Conservation (phyloP, 164 flowering plant genomes). For the Stephania yunnanensis region DNA sequence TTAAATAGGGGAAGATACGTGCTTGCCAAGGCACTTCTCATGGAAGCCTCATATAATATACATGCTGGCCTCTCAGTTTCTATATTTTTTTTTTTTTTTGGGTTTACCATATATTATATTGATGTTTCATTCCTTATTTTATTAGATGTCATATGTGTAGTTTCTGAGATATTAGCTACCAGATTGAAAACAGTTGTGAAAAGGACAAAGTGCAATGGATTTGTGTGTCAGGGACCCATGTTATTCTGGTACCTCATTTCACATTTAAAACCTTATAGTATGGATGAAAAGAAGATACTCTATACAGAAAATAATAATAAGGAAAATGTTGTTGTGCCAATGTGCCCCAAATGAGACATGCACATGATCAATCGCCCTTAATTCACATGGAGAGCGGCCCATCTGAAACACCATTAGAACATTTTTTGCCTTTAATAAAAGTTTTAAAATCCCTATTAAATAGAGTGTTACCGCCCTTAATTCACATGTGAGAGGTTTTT, state of each 20-base stretch:
- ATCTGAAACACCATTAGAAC: too few species aligned
- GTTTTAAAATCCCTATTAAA: too few species aligned
- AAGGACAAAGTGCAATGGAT: not conserved
- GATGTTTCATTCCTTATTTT: too few species aligned
- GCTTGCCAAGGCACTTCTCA: constrained; percentile 27
- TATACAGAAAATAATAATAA: not conserved
- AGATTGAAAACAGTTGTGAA: not conserved
- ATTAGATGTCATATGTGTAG: not conserved
- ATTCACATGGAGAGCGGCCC: too few species aligned
- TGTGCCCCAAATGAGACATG: too few species aligned
- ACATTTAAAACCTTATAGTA: not conserved
- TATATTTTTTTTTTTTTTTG: too few species aligned
- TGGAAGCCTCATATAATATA: constrained; percentile 17
- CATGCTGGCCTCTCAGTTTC: not conserved
- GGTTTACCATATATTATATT: too few species aligned
- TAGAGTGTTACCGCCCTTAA: too few species aligned
- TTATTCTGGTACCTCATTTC: constrained; percentile 3
- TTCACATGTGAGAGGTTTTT: too few species aligned
- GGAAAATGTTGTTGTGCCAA: too few species aligned
- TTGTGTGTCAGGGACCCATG: not conserved
- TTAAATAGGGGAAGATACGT: constrained; percentile 23
- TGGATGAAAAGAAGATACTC: not conserved
- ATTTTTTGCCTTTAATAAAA: too few species aligned
- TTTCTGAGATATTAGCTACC: not conserved
- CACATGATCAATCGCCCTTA: too few species aligned